phyloP scores from a whole-genome alignment of 2,329 filamentous ascomycete species.

The Colletotrichum siamense region DNA sequence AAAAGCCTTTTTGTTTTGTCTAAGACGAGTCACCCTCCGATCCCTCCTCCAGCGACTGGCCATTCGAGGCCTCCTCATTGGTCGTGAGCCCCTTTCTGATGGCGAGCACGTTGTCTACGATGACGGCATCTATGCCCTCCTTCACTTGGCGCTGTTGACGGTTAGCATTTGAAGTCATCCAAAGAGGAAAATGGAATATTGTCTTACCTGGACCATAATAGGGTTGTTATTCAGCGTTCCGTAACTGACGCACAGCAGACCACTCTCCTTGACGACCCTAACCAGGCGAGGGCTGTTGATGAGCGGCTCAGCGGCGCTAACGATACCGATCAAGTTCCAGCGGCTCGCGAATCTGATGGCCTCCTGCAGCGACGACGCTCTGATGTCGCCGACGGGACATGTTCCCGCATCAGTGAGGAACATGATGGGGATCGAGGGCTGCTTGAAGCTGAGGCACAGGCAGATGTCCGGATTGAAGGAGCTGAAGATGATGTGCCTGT shows the following conservation, averaged over 20 bases:
- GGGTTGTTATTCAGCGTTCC: slow-evolving; percentile 90
- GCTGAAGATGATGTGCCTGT: slow-evolving; percentile 94
- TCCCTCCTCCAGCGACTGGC: slow-evolving; percentile 22
- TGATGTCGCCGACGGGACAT: slow-evolving; percentile 82
- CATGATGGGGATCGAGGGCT: slow-evolving; percentile 93
- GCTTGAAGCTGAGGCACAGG: slow-evolving; percentile 92
- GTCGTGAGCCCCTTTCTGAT: slow-evolving; percentile 87
- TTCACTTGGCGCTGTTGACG: slow-evolving; percentile 78
- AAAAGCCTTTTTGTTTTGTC: background rate
- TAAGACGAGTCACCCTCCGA: slow-evolving; percentile 11
- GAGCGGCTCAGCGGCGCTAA: slow-evolving; percentile 85
- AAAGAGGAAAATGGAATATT: background rate
- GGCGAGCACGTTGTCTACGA: slow-evolving; percentile 92
- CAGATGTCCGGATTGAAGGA: slow-evolving; percentile 98
- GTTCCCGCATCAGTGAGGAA: slow-evolving; percentile 92
- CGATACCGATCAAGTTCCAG: slow-evolving; percentile 94
- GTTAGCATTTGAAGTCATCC: background rate
- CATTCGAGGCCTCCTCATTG: slow-evolving; percentile 25
- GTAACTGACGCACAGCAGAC: slow-evolving; percentile 93
- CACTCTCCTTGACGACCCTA: slow-evolving; percentile 90
- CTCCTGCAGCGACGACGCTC: slow-evolving; percentile 91
- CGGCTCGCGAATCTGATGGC: slow-evolving; percentile 92
- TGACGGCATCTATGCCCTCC: slow-evolving; percentile 96
- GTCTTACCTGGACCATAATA: slow-evolving; percentile 78
- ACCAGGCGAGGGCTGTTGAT: slow-evolving; percentile 90